Evolutionary conservation across 148 eudicot species (phyloP).

Genomic region (Silene uniflora): DNA sequence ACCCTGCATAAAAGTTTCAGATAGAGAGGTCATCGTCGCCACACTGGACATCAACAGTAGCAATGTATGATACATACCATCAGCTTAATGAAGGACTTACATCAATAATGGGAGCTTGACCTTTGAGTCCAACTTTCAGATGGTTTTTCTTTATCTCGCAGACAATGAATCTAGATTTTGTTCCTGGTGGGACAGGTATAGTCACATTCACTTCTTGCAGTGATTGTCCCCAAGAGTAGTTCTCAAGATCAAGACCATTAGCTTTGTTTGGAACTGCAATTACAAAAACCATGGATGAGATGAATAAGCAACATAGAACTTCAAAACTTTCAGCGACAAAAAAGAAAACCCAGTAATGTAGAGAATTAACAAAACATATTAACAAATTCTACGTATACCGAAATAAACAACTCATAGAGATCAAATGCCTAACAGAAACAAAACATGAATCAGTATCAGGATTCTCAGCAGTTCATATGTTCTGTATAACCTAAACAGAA

Average conservation of each 20-base stretch:
- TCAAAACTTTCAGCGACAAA: neutral
- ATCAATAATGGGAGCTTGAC: constrained; percentile 70
- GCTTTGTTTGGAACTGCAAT: constrained; percentile 61
- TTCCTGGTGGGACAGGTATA: constrained; percentile 68
- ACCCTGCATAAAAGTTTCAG: constrained; percentile 42
- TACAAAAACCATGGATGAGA: neutral
- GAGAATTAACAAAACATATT: neutral
- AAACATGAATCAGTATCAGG: neutral
- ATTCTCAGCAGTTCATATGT: neutral
- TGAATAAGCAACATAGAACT: neutral
- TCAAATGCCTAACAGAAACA: neutral
- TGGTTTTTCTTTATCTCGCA: constrained; percentile 76
- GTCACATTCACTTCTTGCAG: constrained; percentile 66
- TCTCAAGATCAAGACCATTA: constrained; percentile 67
- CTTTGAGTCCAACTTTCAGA: constrained; percentile 76
- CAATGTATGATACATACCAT: neutral
- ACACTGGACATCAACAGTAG: neutral
- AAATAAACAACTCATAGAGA: neutral
- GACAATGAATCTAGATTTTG: constrained; percentile 50
- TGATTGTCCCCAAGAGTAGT: constrained; percentile 67
- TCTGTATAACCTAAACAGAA: neutral
- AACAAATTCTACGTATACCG: neutral
- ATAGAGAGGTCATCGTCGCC: neutral
- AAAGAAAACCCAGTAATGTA: neutral
- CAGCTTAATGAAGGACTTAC: constrained; percentile 32